Conservation (phyloP, 306 rosid genomes). For the Acacia confusa region DNA sequence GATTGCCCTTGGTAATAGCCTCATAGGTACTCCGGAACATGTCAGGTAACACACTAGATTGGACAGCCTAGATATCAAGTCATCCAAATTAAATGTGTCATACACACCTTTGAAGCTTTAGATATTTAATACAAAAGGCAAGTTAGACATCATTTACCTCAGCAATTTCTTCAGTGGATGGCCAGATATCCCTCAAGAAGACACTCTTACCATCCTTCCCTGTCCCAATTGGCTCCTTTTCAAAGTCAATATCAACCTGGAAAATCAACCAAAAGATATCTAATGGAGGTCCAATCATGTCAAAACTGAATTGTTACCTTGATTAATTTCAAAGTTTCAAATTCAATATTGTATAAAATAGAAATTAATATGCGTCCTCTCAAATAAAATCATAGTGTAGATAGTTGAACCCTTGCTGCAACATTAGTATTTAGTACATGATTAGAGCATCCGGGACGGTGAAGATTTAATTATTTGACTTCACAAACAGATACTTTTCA, state of each 20-base stretch:
- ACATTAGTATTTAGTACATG: neutral
- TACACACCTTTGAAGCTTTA: conserved; percentile 6
- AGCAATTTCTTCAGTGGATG: conserved; percentile 78
- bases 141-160: conserved; percentile 49
- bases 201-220: conserved; percentile 84
- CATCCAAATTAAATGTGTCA: conserved; percentile 33
- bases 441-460: neutral
- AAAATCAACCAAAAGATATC: conserved; percentile 26
- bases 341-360: conserved; percentile 27
- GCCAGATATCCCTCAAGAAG: conserved; percentile 86
- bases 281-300: neutral
- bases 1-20: conserved; percentile 86
- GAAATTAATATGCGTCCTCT: neutral
- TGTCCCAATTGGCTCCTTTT: conserved; percentile 85
- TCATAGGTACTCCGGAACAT: conserved; percentile 94
- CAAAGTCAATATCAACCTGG: conserved; percentile 91
- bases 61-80: conserved; percentile 66
- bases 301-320: neutral
- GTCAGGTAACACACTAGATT: conserved; percentile 89
- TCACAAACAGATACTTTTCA: neutral
- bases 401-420: neutral
- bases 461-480: neutral
- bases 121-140: conserved; percentile 8
- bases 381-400: neutral
- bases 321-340: conserved; percentile 41